These are phyloP conservation scores for Aspergillus sp. DNA, from an alignment of 2,329 filamentous ascomycete genomes.

Conservation along the genomic window DNA sequence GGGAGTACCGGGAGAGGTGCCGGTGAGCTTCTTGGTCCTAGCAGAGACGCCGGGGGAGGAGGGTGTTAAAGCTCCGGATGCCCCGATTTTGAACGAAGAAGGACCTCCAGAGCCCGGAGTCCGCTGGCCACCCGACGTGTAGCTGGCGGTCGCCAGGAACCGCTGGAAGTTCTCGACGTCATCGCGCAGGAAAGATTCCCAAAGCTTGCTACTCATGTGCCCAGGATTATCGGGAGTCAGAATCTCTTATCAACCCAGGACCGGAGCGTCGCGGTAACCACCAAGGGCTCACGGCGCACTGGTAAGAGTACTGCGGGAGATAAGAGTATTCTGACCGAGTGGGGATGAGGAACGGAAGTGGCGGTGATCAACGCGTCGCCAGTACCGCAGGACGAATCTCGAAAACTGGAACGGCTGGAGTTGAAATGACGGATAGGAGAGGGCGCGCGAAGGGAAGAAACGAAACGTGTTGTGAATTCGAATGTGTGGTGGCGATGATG, in stretches of 20 bases:
- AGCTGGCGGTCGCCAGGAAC: conserved; percentile 72
- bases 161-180: conserved; percentile 94
- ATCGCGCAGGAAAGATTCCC: conserved; percentile 96
- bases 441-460: not conserved
- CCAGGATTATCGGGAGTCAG: conserved; percentile 34
- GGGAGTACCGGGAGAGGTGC: conserved; percentile 47
- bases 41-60: conserved; percentile 39
- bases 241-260: conserved; percentile 55
- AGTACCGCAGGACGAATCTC: not conserved
- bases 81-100: conserved; percentile 28
- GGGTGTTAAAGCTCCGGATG: conserved; percentile 27
- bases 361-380: conserved; percentile 18
- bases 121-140: conserved; percentile 41
- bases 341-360: conserved; percentile 7
- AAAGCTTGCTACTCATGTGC: conserved; percentile 94
- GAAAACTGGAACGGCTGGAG: not conserved
- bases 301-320: conserved; percentile 60
- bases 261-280: conserved; percentile 87
- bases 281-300: conserved; percentile 73
- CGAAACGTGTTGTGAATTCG: conserved; percentile 7
- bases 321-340: conserved; percentile 27
- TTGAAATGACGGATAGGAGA: not conserved
- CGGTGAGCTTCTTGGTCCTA: conserved; percentile 48
- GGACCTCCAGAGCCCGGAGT: conserved; percentile 25
- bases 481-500: conserved; percentile 23